A percentile compares a stretch with the other conserved stretches of the same genome.
Evolutionary conservation across 768 basidiomycete genomes (phyloP).

Genomic region (Leccinum sublutescens): DNA sequence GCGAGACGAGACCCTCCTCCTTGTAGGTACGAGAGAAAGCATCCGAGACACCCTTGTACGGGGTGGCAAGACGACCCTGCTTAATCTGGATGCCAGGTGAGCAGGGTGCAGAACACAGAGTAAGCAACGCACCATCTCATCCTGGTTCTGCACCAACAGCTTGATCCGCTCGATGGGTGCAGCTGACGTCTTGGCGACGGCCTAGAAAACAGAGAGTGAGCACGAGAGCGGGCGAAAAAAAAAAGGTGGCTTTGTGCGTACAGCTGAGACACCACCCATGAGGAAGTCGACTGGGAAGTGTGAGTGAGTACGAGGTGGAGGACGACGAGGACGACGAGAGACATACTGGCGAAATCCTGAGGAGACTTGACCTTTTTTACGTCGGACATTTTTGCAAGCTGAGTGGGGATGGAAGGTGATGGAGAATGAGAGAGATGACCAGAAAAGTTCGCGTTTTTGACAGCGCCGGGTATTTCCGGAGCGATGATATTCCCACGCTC

Average conservation of each 20-base stretch:
- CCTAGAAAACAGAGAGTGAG: constrained; percentile 48
- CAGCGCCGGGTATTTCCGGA: constrained; percentile 34
- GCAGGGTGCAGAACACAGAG: neutral
- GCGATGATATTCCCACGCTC: constrained; percentile 27
- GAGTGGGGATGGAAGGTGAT: constrained; percentile 47
- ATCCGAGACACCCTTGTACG: constrained; percentile 96
- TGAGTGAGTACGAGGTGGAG: constrained; percentile 13
- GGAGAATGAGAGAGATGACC: constrained; percentile 44
- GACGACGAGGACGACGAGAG: neutral
- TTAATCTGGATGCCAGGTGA: constrained; percentile 68
- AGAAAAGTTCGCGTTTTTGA: constrained; percentile 50
- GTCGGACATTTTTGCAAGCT: constrained; percentile 77
- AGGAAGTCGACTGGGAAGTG: constrained; percentile 74
- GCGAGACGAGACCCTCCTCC: constrained; percentile 92
- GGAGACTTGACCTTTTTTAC: constrained; percentile 83
- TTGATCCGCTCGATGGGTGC: constrained; percentile 99
- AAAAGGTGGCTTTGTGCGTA: constrained; percentile 38
- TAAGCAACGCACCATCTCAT: constrained; percentile 84
- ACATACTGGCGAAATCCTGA: constrained; percentile 81
- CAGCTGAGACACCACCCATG: constrained; percentile 95
- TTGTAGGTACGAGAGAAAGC: constrained; percentile 90
- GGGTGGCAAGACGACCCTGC: constrained; percentile 94
- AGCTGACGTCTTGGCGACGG: constrained; percentile 97
- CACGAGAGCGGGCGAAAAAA: neutral
- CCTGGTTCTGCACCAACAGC: constrained; percentile 97